Percentiles rank a stretch among this genome's conserved stretches.
Conservation (phyloP, 169 alveolate species). For the Plasmodium fragile region DNA sequence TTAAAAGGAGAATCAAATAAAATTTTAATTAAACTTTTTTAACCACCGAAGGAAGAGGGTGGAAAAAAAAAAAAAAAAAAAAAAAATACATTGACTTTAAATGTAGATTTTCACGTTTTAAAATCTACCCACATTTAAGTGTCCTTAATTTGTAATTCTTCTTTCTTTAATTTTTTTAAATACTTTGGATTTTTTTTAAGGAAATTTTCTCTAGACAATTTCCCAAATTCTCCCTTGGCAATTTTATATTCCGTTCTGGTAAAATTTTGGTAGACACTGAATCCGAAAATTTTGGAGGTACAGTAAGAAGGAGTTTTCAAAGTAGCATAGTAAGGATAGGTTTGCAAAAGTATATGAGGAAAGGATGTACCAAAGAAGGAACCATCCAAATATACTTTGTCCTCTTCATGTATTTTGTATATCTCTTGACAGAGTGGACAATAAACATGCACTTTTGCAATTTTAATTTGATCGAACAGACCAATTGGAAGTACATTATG, state of each 20-base stretch:
- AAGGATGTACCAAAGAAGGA: slow-evolving; percentile 96
- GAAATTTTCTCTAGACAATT: slow-evolving; percentile 42
- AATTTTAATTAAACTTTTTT: not conserved
- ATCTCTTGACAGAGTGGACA: slow-evolving; percentile 98
- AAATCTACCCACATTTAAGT: not conserved
- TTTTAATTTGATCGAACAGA: slow-evolving; percentile 93
- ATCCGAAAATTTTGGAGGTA: slow-evolving; percentile 89
- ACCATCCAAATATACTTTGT: slow-evolving; percentile 95
- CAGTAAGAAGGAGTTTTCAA: slow-evolving; percentile 87
- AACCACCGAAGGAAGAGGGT: not conserved
- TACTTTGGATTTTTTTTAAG: slow-evolving; percentile 72
- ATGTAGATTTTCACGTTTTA: not conserved
- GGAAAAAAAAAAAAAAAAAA: not conserved
- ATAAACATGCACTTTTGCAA: slow-evolving; percentile 94
- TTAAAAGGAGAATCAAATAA: slow-evolving; percentile 53
- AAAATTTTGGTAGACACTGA: slow-evolving; percentile 81
- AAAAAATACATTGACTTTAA: not conserved
- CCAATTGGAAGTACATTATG: slow-evolving; percentile 96
- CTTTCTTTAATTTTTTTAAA: slow-evolving; percentile 52
- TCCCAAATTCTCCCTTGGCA: slow-evolving; percentile 74
- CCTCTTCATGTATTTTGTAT: slow-evolving; percentile 85
- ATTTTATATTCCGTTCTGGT: slow-evolving; percentile 74
- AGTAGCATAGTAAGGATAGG: slow-evolving; percentile 91
- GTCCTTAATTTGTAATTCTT: slow-evolving; percentile 61
- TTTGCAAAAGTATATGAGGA: slow-evolving; percentile 93